These are phyloP conservation scores for Sanghuangporus baumii DNA, from an alignment of 1,284 basidiomycete species.

Conservation along the genomic window DNA sequence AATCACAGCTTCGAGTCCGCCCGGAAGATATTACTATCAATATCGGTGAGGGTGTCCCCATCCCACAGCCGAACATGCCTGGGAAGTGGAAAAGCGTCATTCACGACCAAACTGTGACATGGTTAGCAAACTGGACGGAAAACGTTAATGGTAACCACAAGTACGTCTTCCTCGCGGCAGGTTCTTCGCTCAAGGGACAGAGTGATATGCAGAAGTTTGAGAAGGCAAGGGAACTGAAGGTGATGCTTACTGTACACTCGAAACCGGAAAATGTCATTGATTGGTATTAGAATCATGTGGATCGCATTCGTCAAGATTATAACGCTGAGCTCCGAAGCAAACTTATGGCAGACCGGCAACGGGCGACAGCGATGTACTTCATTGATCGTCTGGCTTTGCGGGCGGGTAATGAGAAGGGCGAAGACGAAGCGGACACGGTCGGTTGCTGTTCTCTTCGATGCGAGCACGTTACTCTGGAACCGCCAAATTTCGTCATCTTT, in stretches of 20 bases:
- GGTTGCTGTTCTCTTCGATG: slow-evolving; percentile 95
- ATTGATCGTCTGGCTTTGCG: slow-evolving; percentile 93
- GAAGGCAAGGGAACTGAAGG: slow-evolving; percentile 92
- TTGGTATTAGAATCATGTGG: slow-evolving; percentile 71
- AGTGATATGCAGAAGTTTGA: slow-evolving; percentile 96
- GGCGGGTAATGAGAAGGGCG: slow-evolving; percentile 97
- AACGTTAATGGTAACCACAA: slow-evolving; percentile 91
- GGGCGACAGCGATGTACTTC: slow-evolving; percentile 96
- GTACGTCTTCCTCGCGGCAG: slow-evolving; percentile 94
- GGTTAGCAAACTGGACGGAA: slow-evolving; percentile 97
- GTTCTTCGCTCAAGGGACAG: slow-evolving; percentile 92
- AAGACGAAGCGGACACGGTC: slow-evolving; percentile 96
- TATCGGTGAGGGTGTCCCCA: slow-evolving; percentile 69
- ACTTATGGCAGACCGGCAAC: slow-evolving; percentile 88
- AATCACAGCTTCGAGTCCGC: slow-evolving; percentile 66
- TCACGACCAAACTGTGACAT: slow-evolving; percentile 93
- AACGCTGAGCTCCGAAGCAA: slow-evolving; percentile 79
- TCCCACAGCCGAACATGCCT: slow-evolving; percentile 82
- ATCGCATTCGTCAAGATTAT: slow-evolving; percentile 85
- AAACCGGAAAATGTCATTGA: not conserved
- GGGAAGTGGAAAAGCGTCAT: slow-evolving; percentile 84
- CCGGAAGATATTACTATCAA: slow-evolving; percentile 96
- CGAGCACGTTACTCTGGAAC: slow-evolving; percentile 89
- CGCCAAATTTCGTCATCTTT: slow-evolving; percentile 82
- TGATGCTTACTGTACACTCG: slow-evolving; percentile 26